Evolutionary conservation across 192 early-diverging fungal genomes (phyloP), one percentile per base, ranked within the genome.

Genomic region (Podochytrium sp.): DNA sequence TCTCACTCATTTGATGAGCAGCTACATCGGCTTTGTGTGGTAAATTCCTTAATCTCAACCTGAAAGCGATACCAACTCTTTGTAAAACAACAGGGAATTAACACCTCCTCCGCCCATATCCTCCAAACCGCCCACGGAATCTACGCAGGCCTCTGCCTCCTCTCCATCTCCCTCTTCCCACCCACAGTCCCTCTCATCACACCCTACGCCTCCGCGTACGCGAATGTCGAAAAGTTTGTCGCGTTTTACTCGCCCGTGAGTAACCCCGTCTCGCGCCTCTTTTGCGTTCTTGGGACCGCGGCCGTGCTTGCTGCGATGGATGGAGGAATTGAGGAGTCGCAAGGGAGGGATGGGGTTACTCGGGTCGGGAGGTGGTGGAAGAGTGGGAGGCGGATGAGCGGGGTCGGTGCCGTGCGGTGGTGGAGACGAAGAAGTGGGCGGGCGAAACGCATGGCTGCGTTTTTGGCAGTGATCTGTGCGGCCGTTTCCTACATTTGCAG

Each of bases 101-200:
- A 75, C 40, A 58, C 64, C 18, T 39, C 47, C 41, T 51, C 63
- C 4, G 55, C 57, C 0, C 64, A 75, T 35, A 47, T 58, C 1
- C 65, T 75, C 29, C 50, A 66, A 47, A 59, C 74, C 20, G n/a
- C n/a, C 1, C 60, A 75, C 64, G 74, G 74, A 50, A 33, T 75
- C 18, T 55, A 75, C 40, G 74, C 74, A 2, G 74, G 74, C 1
- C 49, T 75, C n/a, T 75, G 74, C 51, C 35, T 75, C 3, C 40
- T 75, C 2, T 58, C 52, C 6, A 23, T 75, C 49, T 29, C 52
- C 2, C 16, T 75, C 12, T 75, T 75, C 42, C 74, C 74, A 1
- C 23, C 33, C 51, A 35, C 51, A 33, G 34, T 65, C 18, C 63
- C 74, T 20, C n/a, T 75, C 12, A 23, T 75, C 10, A 34, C 51